Evolutionary conservation across 208 protist species (phyloP), one percentile per base, ranked within the genome.

Genomic region (Novymonas esmeraldas): DNA sequence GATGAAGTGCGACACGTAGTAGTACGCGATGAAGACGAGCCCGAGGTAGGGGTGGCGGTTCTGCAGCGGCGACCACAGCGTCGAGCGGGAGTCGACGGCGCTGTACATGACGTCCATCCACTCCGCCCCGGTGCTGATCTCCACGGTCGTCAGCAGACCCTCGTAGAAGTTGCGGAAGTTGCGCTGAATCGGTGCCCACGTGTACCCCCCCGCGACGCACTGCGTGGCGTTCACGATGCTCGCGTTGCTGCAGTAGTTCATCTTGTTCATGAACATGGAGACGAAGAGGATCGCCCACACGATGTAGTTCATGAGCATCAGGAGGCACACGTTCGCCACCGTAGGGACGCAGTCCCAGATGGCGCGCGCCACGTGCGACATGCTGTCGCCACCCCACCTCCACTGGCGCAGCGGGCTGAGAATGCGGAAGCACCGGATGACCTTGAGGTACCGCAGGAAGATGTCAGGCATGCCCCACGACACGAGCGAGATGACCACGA

Each of bases 261-360:
- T 90, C 69, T 88, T 80, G 63, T 90, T 92, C 70, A 87, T 91
- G 78, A 97, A 96, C 57, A 97, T 86, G 46, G 90, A 92, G 38
- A 95, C 81, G 45, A 94, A 95, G 39, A 98, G 64, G 73, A 97
- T 97, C 66, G 85, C 78, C 84, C 94, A 98, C 39, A 98, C 82
- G 63, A 97, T 78, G 74, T 95, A 97, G 78, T 98, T 94, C 66
- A 97, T 74, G 49, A 93, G 70, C 78, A 85, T 94, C 31, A 97
- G 63, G 20, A 97, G 67, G 59, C 89, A 84, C 29, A 97, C 83
- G 59, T 95, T 94, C 16, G 86, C 81, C 14, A 97, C 62, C 16
- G 73, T 85, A 4, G 93, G 95, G 20, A 97, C 73, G 77, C 80
- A 78, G 57, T 84, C 70, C 78, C 91, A 91, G 28, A 98, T 77